A percentile compares a stretch with the other conserved stretches of the same genome.
phyloP scores from a whole-genome alignment of 1,284 basidiomycete genomes.

The Pisolithus thermaeus region DNA sequence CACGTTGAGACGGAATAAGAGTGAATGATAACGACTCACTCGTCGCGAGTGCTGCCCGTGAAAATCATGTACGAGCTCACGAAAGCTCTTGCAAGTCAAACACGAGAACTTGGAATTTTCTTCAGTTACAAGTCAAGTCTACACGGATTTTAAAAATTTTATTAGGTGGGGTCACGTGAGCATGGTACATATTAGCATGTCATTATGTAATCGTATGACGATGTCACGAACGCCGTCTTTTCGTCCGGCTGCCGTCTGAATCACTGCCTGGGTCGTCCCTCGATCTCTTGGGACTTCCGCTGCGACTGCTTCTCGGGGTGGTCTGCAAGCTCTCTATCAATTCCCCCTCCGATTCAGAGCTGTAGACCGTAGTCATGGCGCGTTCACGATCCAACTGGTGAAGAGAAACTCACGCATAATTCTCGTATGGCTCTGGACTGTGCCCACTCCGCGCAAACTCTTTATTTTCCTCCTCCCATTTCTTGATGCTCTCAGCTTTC shows the following conservation, averaged over 20 bases:
- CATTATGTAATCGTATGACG: background rate
- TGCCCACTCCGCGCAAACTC: slow-evolving; percentile 6
- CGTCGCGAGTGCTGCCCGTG: slow-evolving; percentile 80
- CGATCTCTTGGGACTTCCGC: slow-evolving; percentile 13
- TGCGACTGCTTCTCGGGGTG: slow-evolving; percentile 18
- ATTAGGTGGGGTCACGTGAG: background rate
- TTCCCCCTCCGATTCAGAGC: slow-evolving; percentile 23
- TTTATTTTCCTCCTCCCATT: slow-evolving; percentile 19
- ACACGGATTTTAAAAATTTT: background rate
- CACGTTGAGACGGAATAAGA: slow-evolving; percentile 5
- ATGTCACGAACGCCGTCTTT: slow-evolving; percentile 12
- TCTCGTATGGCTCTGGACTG: slow-evolving; percentile 14
- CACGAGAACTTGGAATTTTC: background rate
- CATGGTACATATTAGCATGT: background rate
- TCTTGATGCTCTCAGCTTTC: slow-evolving; percentile 14
- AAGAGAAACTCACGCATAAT: slow-evolving; percentile 15
- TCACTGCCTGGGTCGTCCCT: slow-evolving; percentile 4
- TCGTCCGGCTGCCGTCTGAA: slow-evolving; percentile 7
- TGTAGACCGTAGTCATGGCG: slow-evolving; percentile 4
- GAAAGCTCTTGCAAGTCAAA: background rate
- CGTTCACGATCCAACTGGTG: background rate
- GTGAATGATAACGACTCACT: slow-evolving; percentile 41
- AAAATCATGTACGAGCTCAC: slow-evolving; percentile 65
- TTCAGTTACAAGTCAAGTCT: background rate
- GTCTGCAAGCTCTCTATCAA: slow-evolving; percentile 21